Percentiles rank a stretch among this genome's conserved stretches.
phyloP scores from a whole-genome alignment of 306 rosid genomes.

The Prunus campanulata region DNA sequence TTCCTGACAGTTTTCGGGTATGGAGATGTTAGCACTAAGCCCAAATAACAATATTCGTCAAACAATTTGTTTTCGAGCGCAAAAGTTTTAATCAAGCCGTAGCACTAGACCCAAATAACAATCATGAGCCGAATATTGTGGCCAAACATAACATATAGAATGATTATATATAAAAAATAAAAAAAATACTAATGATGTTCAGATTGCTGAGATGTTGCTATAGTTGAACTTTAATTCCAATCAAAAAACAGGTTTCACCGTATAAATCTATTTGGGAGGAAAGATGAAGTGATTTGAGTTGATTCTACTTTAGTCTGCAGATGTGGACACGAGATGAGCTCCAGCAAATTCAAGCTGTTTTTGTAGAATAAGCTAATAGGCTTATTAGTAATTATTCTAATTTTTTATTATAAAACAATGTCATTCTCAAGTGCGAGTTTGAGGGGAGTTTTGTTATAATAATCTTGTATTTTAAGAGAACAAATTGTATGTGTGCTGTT shows the following conservation, averaged over 20 bases:
- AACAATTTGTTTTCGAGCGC: too few relatives aligned
- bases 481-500: background rate
- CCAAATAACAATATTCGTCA: too few relatives aligned
- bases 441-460: slow-evolving; percentile 16
- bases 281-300: slow-evolving; percentile 6
- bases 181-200: slow-evolving; percentile 56
- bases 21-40: too few relatives aligned
- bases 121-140: too few relatives aligned
- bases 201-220: slow-evolving; percentile 90
- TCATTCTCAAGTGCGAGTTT: slow-evolving; percentile 1
- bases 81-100: too few relatives aligned
- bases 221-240: slow-evolving; percentile 17
- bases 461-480: background rate
- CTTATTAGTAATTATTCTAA: background rate
- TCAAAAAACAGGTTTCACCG: background rate
- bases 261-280: background rate
- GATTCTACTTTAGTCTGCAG: background rate
- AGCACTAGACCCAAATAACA: too few relatives aligned
- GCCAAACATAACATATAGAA: too few relatives aligned
- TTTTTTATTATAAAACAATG: too few relatives aligned
- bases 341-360: background rate
- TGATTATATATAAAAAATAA: too few relatives aligned
- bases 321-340: background rate
- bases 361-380: slow-evolving; percentile 8
- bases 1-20: too few relatives aligned